Base-by-base conservation (phyloP, 441 rosid genomes). In the Adansonia grandidieri region DNA sequence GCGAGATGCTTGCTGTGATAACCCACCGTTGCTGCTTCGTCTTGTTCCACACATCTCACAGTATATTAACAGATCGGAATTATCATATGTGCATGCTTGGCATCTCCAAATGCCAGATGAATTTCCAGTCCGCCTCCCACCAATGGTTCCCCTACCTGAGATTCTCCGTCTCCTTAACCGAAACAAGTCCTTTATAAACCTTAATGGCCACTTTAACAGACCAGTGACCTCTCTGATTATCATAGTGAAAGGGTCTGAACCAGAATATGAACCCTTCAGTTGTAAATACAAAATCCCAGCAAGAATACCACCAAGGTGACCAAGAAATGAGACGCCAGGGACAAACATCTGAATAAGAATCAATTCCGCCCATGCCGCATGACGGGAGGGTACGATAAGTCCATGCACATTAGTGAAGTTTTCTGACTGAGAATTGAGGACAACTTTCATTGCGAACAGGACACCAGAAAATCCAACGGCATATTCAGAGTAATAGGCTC, bases 351-450 rank as follows among this genome's bases (percentile, higher is more conserved):
- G 99, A 75, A 95, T 86, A 15, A 95, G 89, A 77, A 92, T 79
- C 87, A 95, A 81, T 80, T 95, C 98, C 0, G 96, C 97, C 99
- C 98, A 93, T 9, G 97, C 99, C 68, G 97, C 99, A 76, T 90
- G 77, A 71, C 87, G 87, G 15, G 99, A 78, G 2, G 98, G 98
- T 11, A 95, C 85, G 5, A 89, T 19, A 51, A 95, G 76, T 70
- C 98, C 97, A 19, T 92, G 88, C 5, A 95, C 93, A 71, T 84
- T 80, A 4, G 91, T 64, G 74, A 87, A 85, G 82, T 80, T 83
- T 10, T 86, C 92, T 0, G 96, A 89, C 74, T 82, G 92, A 74
- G 97, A 83, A 78, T 93, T 89, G 77, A 93, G 93, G 76, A 95
- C 90, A 67, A 93, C 97, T 88, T 95, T 95, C 99, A 95, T 81